Evolutionary conservation across 2,329 filamentous ascomycete genomes (phyloP), one percentile per base, ranked within the genome.

Genomic region (Didymella segeticola): DNA sequence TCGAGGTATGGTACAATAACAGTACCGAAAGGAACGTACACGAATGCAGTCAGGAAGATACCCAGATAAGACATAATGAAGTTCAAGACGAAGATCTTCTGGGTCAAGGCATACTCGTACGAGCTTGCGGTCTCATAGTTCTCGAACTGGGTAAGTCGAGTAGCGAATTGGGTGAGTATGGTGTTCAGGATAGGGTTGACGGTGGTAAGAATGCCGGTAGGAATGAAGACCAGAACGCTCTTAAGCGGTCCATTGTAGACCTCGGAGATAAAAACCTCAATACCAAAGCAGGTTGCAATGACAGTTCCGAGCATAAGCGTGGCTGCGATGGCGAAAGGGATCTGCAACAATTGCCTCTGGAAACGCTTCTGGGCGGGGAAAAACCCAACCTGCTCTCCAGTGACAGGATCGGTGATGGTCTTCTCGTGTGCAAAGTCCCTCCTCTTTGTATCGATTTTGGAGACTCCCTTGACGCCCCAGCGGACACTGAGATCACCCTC

Each of bases 51-150:
- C 15, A 98, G 83, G 69, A 96, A 88, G 41, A 72, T 88, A 1
- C 91, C 90, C 46, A 96, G 86, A 72, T 97, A 98, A 0, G 93
- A 96, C 5, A 92, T 96, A 76, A 98, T 93, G 76, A 97, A 96
- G 79, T 97, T 96, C 68, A 98, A 85, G 12, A 98, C 87, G 68
- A 99, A 98, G 27, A 96, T 89, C 79, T 99, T 99, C 53, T 90
- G 87, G 0, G 95, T 91, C 70, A 96, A 84, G 1, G 93, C 89
- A 17, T 89, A 86, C 56, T 96, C 86, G 67, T 96, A 89, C 12
- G 87, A 88, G 61, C 93, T 91, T 53, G 89, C 84, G 0, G 91
- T 98, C 65, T 93, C 89, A 72, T 98, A 96, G 70, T 99, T 99
- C 70, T 99, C 95, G 62, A 87, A 86, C 12, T 91, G 82, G 0